Percentiles rank a stretch among this genome's conserved stretches.
Evolutionary conservation across 768 basidiomycete genomes (phyloP).

Genomic region (Mycena maculata): DNA sequence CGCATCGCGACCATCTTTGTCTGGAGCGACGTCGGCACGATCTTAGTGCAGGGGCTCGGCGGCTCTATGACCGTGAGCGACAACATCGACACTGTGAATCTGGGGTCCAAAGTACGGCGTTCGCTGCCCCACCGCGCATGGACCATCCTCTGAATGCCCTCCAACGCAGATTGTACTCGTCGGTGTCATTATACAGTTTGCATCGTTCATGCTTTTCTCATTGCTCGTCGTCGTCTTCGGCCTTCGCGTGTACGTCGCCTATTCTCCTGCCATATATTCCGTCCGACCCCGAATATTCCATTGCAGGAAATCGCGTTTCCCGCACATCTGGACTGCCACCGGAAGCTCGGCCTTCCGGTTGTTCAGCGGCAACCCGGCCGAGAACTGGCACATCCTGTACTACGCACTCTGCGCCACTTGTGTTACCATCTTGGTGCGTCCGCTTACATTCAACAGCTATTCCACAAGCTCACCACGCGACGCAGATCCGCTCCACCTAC

Average conservation of each 20-base stretch:
- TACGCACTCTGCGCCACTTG: slow-evolving; percentile 20
- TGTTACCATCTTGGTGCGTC: slow-evolving; percentile 20
- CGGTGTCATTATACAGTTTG: slow-evolving; percentile 14
- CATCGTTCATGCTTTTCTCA: slow-evolving; percentile 21
- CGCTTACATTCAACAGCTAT: not conserved
- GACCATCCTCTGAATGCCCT: not conserved
- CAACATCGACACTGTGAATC: too few species aligned
- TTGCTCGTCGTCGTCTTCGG: slow-evolving; percentile 13
- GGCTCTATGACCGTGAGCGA: too few species aligned
- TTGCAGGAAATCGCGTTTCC: slow-evolving; percentile 10
- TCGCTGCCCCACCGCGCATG: too few species aligned
- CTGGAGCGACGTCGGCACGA: too few species aligned
- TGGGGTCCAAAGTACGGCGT: too few species aligned
- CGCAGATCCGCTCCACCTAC: slow-evolving; percentile 26
- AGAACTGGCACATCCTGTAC: slow-evolving; percentile 25
- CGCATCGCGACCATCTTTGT: too few species aligned
- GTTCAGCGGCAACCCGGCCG: not conserved
- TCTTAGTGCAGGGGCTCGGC: too few species aligned
- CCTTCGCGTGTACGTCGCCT: slow-evolving; percentile 6
- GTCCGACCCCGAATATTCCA: not conserved
- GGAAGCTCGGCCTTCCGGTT: not conserved
- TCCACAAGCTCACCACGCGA: not conserved
- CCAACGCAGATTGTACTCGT: slow-evolving; percentile 12
- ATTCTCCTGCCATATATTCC: not conserved
- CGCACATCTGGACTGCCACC: slow-evolving; percentile 15